Evolutionary conservation across 1,139 yeast genomes (phyloP).

Genomic region (Debaryomyces fabryi): DNA sequence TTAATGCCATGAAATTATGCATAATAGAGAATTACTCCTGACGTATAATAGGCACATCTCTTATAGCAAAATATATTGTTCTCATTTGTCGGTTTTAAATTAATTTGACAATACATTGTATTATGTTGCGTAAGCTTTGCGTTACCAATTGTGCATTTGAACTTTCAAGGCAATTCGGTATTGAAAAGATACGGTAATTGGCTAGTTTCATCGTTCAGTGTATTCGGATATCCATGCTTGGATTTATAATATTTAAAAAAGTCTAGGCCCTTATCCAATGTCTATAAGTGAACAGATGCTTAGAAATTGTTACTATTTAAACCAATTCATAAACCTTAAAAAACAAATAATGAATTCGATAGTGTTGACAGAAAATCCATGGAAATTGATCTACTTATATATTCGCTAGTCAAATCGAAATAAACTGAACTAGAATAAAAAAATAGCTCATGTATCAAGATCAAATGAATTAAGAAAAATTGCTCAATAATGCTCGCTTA

Average conservation of each 20-base stretch:
- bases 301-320: not conserved
- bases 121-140: not conserved
- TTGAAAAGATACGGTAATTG: not conserved
- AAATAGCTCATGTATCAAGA: not conserved
- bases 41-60: not conserved
- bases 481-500: conserved; percentile 1
- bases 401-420: not conserved
- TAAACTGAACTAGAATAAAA: not conserved
- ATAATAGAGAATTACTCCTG: not conserved
- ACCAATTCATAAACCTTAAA: not conserved
- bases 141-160: not conserved
- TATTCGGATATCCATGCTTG: not conserved
- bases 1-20: not conserved
- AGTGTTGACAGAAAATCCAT: not conserved
- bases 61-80: not conserved
- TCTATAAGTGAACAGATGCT: not conserved
- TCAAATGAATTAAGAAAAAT: not conserved
- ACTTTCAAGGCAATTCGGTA: not conserved
- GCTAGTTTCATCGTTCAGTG: not conserved
- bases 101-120: not conserved
- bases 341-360: not conserved
- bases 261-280: not conserved
- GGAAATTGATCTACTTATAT: not conserved
- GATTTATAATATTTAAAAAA: not conserved
- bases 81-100: not conserved